Evolutionary conservation across 192 early-diverging fungal genomes (phyloP).

Genomic region (Rhizoclosmatium globosum): DNA sequence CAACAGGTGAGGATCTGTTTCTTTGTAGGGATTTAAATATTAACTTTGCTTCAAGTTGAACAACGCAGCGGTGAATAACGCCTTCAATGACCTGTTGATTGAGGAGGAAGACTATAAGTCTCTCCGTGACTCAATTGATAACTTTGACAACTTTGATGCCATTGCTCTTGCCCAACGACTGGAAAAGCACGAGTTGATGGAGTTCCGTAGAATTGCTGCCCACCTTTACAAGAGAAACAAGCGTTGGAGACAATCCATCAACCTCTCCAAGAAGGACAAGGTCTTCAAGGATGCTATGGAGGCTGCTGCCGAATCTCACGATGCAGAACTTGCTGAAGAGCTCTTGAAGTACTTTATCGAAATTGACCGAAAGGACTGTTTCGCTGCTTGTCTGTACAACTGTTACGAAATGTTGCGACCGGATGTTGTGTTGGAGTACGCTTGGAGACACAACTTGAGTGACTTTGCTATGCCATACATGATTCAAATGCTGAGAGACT

Average conservation of each 20-base stretch:
- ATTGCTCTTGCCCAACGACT: conserved; percentile 88
- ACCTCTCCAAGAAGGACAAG: conserved; percentile 95
- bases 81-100: conserved; percentile 95
- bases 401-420: conserved; percentile 96
- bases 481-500: conserved; percentile 90
- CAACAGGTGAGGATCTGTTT: conserved; percentile 64
- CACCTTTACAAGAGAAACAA: conserved; percentile 97
- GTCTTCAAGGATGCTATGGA: conserved; percentile 99
- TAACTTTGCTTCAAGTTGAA: conserved; percentile 65
- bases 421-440: conserved; percentile 92
- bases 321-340: conserved; percentile 91
- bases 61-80: conserved; percentile 94
- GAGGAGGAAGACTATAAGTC: conserved; percentile 98
- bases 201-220: conserved; percentile 97
- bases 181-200: conserved; percentile 95
- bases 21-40: background rate
- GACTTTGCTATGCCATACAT: conserved; percentile 99
- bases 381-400: conserved; percentile 89
- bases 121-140: conserved; percentile 93
- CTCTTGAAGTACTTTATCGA: conserved; percentile 96
- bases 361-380: conserved; percentile 90
- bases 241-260: conserved; percentile 95
- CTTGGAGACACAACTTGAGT: conserved; percentile 87
- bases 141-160: conserved; percentile 94
- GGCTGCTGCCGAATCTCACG: conserved; percentile 91